phyloP scores from a whole-genome alignment of 129 eudicot genomes.

The Erigeron canadensis region DNA sequence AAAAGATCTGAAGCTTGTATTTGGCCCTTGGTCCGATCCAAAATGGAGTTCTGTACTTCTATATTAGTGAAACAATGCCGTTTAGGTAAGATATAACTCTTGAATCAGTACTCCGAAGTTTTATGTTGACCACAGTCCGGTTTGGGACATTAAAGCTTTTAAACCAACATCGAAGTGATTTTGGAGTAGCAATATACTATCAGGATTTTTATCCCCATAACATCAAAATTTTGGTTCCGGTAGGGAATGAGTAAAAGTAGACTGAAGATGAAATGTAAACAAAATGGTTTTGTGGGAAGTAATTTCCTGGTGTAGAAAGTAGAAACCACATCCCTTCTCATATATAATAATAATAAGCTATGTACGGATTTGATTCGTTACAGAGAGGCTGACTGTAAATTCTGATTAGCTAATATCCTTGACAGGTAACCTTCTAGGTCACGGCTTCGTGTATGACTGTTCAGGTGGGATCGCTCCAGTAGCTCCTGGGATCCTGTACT shows the following conservation, averaged over 20 bases:
- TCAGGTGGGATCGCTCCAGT: conserved; percentile 79
- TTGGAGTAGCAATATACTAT: too few relatives aligned
- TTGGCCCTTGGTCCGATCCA: neutral
- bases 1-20: too few relatives aligned
- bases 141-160: neutral
- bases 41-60: neutral
- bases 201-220: too few relatives aligned
- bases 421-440: conserved; percentile 64
- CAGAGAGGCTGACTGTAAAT: neutral
- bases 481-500: conserved; percentile 94
- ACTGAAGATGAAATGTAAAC: too few relatives aligned
- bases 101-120: neutral
- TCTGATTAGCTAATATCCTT: conserved; percentile 3
- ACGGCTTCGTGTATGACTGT: conserved; percentile 82
- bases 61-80: neutral
- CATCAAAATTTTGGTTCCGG: too few relatives aligned
- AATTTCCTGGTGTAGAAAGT: too few relatives aligned
- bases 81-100: too few relatives aligned
- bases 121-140: neutral
- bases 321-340: too few relatives aligned
- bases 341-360: too few relatives aligned
- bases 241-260: too few relatives aligned
- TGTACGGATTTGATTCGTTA: neutral
- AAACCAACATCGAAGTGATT: too few relatives aligned
- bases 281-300: too few relatives aligned